Evolutionary conservation across 495 filamentous ascomycete species (phyloP), one percentile per base, ranked within the genome.

Genomic region (Podospora tetraspora): DNA sequence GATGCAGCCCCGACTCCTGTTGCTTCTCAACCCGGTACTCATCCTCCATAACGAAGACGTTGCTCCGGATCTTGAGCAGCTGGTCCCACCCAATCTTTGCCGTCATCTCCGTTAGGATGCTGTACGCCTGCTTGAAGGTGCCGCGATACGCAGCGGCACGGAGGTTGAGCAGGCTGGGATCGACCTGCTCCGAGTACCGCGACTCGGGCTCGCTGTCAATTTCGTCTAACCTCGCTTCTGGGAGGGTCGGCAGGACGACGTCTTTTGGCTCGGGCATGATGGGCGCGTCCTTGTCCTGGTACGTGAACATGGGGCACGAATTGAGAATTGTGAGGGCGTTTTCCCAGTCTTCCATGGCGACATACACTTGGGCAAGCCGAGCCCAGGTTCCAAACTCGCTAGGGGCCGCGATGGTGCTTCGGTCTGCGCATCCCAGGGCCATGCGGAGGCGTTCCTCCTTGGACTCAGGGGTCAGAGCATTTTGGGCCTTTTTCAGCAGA

Each of bases 11-110:
- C 16, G 82, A 73, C 19, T 73, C 71, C 66, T 90, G 88, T 68
- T 95, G 90, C 71, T 92, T 94, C 79, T 99, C 95, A 64, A 86
- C 89, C 19, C 96, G 87, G 71, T 99, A 99, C 77, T 99, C 95
- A 74, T 99, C 95, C 74, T 99, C 95, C 95, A 99, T 99, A 30
- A 99, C 96, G 72, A 99, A 99, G 6, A 98, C 95, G 68, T 94
- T 92, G 79, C 94, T 97, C 63, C 95, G 86, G 70, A 93, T 93
- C 75, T 91, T 94, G 27, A 99, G 84, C 16, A 99, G 84, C 72
- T 97, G 92, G 74, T 99, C 95, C 95, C 95, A 99, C 29, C 95
- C 96, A 73, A 98, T 97, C 76, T 95, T 94, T 57, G 90, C 88
- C 1, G 94, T 93, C 79, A 99, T 91, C 76, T 97, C 94, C 0